These are phyloP conservation scores for Hypoxylon cercidicola DNA, from an alignment of 495 filamentous ascomycete species.

Conservation along the genomic window DNA sequence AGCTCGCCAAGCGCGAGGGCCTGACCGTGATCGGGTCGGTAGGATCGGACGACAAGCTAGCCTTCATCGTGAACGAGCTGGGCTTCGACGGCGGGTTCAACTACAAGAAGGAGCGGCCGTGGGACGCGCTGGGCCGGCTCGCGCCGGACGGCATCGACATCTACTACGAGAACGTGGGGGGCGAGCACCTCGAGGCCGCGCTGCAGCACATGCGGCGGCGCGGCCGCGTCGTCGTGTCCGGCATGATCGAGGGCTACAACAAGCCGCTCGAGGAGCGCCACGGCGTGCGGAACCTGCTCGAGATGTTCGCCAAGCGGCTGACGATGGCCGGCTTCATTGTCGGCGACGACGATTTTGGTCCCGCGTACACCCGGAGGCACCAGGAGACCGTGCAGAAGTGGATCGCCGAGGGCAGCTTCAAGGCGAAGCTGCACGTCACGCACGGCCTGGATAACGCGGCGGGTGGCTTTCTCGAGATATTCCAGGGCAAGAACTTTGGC, in stretches of 20 bases:
- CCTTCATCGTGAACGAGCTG: constrained; percentile 72
- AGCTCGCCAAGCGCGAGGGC: constrained; percentile 88
- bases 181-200: constrained; percentile 83
- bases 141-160: constrained; percentile 89
- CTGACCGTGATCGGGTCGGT: constrained; percentile 78
- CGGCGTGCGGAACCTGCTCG: constrained; percentile 72
- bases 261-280: constrained; percentile 65
- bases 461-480: constrained; percentile 80
- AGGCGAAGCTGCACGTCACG: constrained; percentile 73
- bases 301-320: constrained; percentile 57
- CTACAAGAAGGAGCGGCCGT: constrained; percentile 71
- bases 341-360: constrained; percentile 66
- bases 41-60: constrained; percentile 73
- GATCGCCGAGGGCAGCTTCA: constrained; percentile 84
- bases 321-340: constrained; percentile 81
- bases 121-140: constrained; percentile 74
- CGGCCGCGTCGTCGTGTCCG: constrained; percentile 72
- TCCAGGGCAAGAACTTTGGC: constrained; percentile 88
- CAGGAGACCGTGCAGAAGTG: constrained; percentile 83
- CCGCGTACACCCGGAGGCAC: constrained; percentile 75
- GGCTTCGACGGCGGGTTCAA: constrained; percentile 78
- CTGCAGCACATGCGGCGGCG: constrained; percentile 71
- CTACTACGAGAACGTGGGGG: constrained; percentile 95
- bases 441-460: constrained; percentile 84
- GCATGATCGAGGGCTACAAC: constrained; percentile 82